A percentile compares a stretch with the other conserved stretches of the same genome.
These are phyloP conservation scores for Kazachstania psychrophila DNA, from an alignment of 805 yeast genomes.

Conservation along the genomic window DNA sequence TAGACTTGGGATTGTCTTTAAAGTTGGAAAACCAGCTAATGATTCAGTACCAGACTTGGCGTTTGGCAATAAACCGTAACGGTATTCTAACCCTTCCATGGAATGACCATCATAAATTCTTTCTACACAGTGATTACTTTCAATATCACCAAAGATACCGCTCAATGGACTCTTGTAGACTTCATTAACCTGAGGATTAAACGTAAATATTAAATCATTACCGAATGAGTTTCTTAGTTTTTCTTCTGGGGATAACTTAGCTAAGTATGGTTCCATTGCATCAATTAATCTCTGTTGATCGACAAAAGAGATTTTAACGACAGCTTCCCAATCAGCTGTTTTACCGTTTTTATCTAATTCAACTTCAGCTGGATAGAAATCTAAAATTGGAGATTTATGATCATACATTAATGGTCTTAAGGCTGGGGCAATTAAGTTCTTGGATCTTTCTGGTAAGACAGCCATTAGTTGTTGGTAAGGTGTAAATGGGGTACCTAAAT, in stretches of 20 bases:
- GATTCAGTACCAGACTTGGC: constrained; percentile 62
- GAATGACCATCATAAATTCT: constrained; percentile 44
- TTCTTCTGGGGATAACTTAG: constrained; percentile 60
- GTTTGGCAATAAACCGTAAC: constrained; percentile 53
- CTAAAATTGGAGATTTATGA: constrained; percentile 73
- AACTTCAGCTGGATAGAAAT: constrained; percentile 84
- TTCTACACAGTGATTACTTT: constrained; percentile 71
- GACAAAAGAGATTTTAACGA: constrained; percentile 84
- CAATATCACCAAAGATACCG: constrained; percentile 66
- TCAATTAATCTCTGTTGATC: constrained; percentile 67
- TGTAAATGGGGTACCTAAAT: constrained; percentile 66
- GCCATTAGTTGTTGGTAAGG: constrained; percentile 98
- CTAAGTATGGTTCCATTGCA: constrained; percentile 62
- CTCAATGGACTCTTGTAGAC: constrained; percentile 70
- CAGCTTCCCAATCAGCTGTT: constrained; percentile 96
- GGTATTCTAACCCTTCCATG: constrained; percentile 31
- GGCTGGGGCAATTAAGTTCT: constrained; percentile 61
- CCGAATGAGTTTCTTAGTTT: constrained; percentile 68
- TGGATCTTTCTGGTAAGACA: constrained; percentile 89
- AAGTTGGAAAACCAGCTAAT: constrained; percentile 85
- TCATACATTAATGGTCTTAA: constrained; percentile 82
- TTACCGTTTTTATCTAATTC: constrained; percentile 89
- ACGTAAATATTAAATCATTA: constrained; percentile 52
- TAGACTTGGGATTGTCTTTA: constrained; percentile 58
- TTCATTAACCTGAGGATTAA: constrained; percentile 64